Evolutionary conservation across 2,329 filamentous ascomycete genomes (phyloP).

Genomic region (Diaporthe velutina): DNA sequence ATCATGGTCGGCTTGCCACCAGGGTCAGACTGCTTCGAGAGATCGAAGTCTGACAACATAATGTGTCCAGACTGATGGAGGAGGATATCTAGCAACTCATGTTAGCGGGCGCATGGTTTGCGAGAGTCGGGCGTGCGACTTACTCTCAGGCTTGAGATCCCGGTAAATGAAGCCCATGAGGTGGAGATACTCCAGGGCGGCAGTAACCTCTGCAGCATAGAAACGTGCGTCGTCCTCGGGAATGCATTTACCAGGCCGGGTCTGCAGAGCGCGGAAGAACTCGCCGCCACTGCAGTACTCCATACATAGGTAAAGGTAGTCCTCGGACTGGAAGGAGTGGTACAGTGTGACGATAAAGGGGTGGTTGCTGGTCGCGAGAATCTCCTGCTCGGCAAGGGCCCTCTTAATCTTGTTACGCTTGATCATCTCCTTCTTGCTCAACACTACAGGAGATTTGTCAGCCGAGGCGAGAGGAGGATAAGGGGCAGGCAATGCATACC

Average conservation of each 20-base stretch:
- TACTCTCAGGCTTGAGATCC: slow-evolving; percentile 98
- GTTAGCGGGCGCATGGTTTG: slow-evolving; percentile 51
- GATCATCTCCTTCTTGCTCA: slow-evolving; percentile 99
- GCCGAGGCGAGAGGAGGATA: slow-evolving; percentile 39
- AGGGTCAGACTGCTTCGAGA: slow-evolving; percentile 96
- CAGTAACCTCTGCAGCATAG: slow-evolving; percentile 97
- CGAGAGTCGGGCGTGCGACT: slow-evolving; percentile 51
- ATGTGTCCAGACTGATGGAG: slow-evolving; percentile 99
- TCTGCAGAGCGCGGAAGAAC: slow-evolving; percentile 97
- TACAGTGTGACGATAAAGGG: slow-evolving; percentile 99
- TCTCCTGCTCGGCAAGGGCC: slow-evolving; percentile 96
- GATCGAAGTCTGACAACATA: slow-evolving; percentile 98
- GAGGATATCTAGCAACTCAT: slow-evolving; percentile 80
- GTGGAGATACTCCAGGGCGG: slow-evolving; percentile 95
- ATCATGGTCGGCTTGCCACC: slow-evolving; percentile 99
- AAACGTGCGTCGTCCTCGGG: slow-evolving; percentile 97
- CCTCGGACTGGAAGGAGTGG: slow-evolving; percentile 99
- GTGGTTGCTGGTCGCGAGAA: slow-evolving; percentile 97
- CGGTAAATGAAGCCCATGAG: slow-evolving; percentile 99
- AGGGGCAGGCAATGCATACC: slow-evolving; percentile 67
- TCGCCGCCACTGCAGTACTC: slow-evolving; percentile 99
- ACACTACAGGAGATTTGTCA: slow-evolving; percentile 69
- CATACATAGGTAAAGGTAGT: slow-evolving; percentile 99
- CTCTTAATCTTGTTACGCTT: slow-evolving; percentile 99
- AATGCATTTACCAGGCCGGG: slow-evolving; percentile 95